Evolutionary conservation across 2,329 filamentous ascomycete genomes (phyloP).

Genomic region (Monosporascus sp.): DNA sequence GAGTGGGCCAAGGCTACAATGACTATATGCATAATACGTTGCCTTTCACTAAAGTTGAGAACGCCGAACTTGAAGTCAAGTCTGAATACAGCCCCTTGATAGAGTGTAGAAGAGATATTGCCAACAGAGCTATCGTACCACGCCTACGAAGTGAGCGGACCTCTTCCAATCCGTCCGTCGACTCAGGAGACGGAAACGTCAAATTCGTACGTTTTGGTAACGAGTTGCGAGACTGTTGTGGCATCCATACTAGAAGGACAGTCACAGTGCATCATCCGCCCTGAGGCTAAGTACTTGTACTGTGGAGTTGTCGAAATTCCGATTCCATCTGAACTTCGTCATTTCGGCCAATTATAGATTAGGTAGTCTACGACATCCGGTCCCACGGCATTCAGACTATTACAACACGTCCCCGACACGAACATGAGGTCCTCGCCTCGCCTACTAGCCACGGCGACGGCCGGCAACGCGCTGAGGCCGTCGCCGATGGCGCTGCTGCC

Average conservation of each 20-base stretch:
- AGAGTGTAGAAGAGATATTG: no score
- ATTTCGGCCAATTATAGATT: no score
- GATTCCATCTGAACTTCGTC: background rate
- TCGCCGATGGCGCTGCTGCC: slow-evolving; percentile 65
- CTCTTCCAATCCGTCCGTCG: no score
- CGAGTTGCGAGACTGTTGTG: no score
- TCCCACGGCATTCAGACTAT: background rate
- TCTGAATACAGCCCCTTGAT: no score
- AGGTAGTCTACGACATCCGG: no score
- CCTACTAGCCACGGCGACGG: slow-evolving; percentile 19
- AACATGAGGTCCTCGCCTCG: slow-evolving; percentile 20
- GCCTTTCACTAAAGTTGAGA: background rate
- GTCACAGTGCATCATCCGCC: background rate
- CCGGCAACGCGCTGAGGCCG: slow-evolving; percentile 21
- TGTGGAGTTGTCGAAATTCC: background rate
- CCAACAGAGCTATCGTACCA: no score
- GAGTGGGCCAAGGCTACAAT: background rate
- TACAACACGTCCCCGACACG: slow-evolving; percentile 22
- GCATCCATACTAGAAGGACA: no score
- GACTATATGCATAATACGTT: background rate
- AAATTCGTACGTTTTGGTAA: no score
- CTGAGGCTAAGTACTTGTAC: background rate
- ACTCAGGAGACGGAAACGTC: no score
- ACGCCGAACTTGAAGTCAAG: no score
- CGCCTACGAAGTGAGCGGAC: no score